Base-by-base conservation (phyloP, 345 rosid genomes). In the Fremontodendron californicum region DNA sequence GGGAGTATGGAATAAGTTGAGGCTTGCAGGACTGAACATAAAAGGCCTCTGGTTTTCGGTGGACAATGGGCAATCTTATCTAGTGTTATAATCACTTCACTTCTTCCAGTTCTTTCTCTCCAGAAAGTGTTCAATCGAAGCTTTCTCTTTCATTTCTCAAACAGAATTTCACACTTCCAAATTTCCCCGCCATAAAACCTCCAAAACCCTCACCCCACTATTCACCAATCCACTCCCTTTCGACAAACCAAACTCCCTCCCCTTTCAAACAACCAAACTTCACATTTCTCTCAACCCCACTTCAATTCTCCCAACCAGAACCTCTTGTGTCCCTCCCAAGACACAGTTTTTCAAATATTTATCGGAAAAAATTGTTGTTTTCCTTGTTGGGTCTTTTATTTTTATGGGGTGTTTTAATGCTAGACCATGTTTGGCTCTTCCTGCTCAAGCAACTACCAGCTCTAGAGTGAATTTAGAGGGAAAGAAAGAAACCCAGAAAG, bases 371-470 rank as follows among this genome's bases (percentile, higher is more conserved):
- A 65, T 83, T 0, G 86, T 84, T 58, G 43, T 86, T 80, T 84
- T 86, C 27, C 84, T 93, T 74, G 79, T 89, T 71, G 98, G 97
- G 69, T 86, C 90, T 3, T 81, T 88, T 61, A 71, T 92, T 21
- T 83, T 90, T 29, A 10, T 88, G 82, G 94, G 91, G 35, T 79
- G 86, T 57, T 82, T 78, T 27, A 84, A 46, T 65, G 79, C 82
- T 23, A 89, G 79, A 72, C 90, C 87, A 29, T 81, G 86, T 52
- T 48, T 87, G 64, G 92, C 98, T 15, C 52, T 86, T 4, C 84
- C 89, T 49, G 40, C 83, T 27, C 80, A 72, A 62, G 73, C 78
- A 27, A 46, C 78, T 6, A 63, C 75, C 11, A 81, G 61, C 45
- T 63, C 84, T 33, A 54, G 82, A 39, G 72, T 61, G 54, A 67